A percentile compares a stretch with the other conserved stretches of the same genome.
Conservation (phyloP, 73 alveolate genomes). For the Vitrella brassicaformis region DNA sequence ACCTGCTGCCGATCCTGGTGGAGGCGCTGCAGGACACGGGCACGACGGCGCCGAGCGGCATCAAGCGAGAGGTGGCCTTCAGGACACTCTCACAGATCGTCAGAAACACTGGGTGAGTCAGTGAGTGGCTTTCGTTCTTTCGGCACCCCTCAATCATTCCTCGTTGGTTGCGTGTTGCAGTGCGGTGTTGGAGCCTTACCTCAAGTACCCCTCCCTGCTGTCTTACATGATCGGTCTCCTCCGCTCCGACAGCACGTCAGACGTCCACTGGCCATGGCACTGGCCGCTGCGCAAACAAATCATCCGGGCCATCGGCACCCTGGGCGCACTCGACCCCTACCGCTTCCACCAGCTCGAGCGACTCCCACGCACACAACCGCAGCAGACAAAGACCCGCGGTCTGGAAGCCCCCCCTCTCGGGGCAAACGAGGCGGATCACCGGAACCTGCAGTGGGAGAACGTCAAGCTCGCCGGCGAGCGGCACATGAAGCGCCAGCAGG, state of each 20-base stretch:
- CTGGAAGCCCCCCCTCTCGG: too few relatives aligned
- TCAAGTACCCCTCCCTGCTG: not conserved
- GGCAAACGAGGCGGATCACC: too few relatives aligned
- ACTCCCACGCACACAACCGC: too few relatives aligned
- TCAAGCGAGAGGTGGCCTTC: not conserved
- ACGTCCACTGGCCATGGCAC: too few relatives aligned
- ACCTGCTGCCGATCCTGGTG: not conserved
- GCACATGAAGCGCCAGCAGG: too few relatives aligned
- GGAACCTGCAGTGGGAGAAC: too few relatives aligned
- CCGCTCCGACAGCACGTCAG: not conserved
- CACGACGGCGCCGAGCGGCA: not conserved
- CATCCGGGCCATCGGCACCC: conserved; percentile 43
- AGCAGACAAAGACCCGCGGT: too few relatives aligned
- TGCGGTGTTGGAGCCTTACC: too few relatives aligned
- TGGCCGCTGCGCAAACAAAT: not conserved
- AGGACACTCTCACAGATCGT: not conserved
- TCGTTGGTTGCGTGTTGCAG: too few relatives aligned
- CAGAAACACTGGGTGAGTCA: not conserved
- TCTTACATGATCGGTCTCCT: not conserved
- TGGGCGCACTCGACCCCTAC: conserved; percentile 69
- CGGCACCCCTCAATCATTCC: too few relatives aligned
- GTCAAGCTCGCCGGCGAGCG: too few relatives aligned
- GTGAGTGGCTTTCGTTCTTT: too few relatives aligned
- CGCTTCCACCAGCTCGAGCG: conserved; percentile 44
- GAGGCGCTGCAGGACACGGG: not conserved